A percentile compares a stretch with the other conserved stretches of the same genome.
phyloP scores from a whole-genome alignment of 176 grass and related monocot species.

The Carex littledalei region DNA sequence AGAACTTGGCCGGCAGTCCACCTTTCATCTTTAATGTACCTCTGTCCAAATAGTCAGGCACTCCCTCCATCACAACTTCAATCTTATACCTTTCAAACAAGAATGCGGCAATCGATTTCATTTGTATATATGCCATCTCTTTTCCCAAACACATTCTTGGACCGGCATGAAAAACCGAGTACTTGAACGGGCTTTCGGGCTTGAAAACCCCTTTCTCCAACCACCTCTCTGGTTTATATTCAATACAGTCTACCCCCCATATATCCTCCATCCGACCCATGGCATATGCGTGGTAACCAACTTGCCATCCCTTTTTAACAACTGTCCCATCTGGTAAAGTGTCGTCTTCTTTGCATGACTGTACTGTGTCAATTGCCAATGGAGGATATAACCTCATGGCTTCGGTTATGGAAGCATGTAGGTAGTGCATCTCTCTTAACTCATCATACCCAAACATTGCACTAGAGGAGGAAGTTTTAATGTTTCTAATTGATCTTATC shows the following conservation, averaged over 20 bases:
- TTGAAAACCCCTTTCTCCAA: slow-evolving; percentile 13
- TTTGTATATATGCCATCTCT: slow-evolving; percentile 29
- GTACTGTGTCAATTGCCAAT: slow-evolving; percentile 15
- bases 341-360: slow-evolving; percentile 13
- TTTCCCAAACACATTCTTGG: slow-evolving; percentile 35
- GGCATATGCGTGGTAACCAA: slow-evolving; percentile 10
- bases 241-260: slow-evolving; percentile 19
- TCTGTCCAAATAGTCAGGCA: neutral
- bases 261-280: slow-evolving; percentile 14
- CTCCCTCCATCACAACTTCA: neutral
- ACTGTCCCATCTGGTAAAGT: slow-evolving; percentile 21
- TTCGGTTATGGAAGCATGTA: slow-evolving; percentile 27
- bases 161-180: slow-evolving; percentile 27
- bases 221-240: slow-evolving; percentile 33
- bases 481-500: neutral
- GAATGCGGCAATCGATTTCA: slow-evolving; percentile 10
- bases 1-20: neutral
- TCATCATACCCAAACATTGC: slow-evolving; percentile 12
- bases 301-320: slow-evolving; percentile 11
- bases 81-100: slow-evolving; percentile 9
- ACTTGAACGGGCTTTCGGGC: slow-evolving; percentile 25
- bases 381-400: slow-evolving; percentile 29
- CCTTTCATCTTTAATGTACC: slow-evolving; percentile 14
- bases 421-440: slow-evolving; percentile 24
- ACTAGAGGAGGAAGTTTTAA: too few species aligned